Base-by-base conservation (phyloP, 345 rosid genomes). In the Aethionema arabicum region DNA sequence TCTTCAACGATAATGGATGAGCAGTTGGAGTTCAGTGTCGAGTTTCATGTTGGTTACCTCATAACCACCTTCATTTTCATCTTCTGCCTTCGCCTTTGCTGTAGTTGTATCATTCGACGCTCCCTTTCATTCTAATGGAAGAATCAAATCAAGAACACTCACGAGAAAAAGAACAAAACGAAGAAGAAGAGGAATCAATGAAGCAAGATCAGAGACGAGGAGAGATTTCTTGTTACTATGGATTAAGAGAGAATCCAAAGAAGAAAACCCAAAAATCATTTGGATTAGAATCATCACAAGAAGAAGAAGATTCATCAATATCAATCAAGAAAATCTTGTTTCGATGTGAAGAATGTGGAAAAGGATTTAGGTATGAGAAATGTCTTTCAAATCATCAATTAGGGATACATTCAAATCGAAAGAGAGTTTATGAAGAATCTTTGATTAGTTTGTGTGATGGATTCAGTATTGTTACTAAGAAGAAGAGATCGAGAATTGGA, bases 241-340 rank as follows among this genome's bases (percentile, higher is more conserved):
- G 66, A 12, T 76, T 85, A 11, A 78, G 90, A 72, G 81, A 80
- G 44, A 78, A 85, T 42, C 90, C 90, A 27, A 87, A 82, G 76
- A 85, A 85, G 74, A 85, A 83, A 74, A 80, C 88, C 58, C 79
- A 73, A 73, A 80, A 74, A 70, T 79, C 70, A 54, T 76, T 80
- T 14, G 65, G 64, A 12, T 68, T 48, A 9, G 72, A 65, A 16
- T 55, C 88, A 81, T 68, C 68, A 79, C 85, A 77, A 77, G 80
- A 21, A 21, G 88, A 77, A 77, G 80, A 21, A 21, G 27, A 21
- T 81, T 67, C 75, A 80, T 74, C 57, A 61, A 83, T n/a, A 36
- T 55, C 44, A 56, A 72, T 61, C 83, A 72, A 74, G 62, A 85
- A 65, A 72, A 66, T 49, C 29, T 30, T 69, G 61, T 40, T 61